Conservation (phyloP, 2,329 filamentous ascomycete species). For the Paraphoma sp. region DNA sequence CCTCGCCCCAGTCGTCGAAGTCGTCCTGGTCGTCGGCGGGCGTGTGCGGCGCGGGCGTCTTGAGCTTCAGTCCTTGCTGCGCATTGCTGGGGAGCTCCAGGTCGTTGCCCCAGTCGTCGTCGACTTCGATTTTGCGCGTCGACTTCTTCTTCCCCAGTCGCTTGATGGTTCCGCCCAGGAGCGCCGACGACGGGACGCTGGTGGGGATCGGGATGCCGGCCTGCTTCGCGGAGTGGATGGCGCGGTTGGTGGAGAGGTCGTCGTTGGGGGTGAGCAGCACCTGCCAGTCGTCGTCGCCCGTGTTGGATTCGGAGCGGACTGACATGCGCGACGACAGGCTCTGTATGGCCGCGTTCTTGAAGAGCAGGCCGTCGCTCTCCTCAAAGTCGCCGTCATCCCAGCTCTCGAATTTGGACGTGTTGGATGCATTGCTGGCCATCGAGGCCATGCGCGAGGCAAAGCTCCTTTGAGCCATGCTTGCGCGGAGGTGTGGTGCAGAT, state of each 20-base stretch:
- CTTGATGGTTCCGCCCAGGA: constrained; percentile 93
- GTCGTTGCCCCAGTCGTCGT: constrained; percentile 60
- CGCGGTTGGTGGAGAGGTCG: constrained; percentile 80
- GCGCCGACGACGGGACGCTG: constrained; percentile 85
- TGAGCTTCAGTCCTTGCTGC: constrained; percentile 49
- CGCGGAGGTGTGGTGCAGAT: constrained; percentile 22
- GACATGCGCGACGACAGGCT: constrained; percentile 83
- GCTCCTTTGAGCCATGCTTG: constrained; percentile 43
- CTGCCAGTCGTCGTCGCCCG: constrained; percentile 85
- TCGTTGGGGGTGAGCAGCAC: constrained; percentile 85
- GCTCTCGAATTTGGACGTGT: constrained; percentile 67
- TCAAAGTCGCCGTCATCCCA: constrained; percentile 63
- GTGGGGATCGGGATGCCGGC: constrained; percentile 90
- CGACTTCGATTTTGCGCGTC: constrained; percentile 51
- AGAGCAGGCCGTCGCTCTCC: constrained; percentile 68
- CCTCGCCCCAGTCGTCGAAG: constrained; percentile 90
- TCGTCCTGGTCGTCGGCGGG: constrained; percentile 72
- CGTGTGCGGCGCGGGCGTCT: constrained; percentile 53
- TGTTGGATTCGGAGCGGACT: constrained; percentile 78
- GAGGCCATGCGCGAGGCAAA: constrained; percentile 49
- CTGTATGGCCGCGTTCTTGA: constrained; percentile 73
- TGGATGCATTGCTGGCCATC: constrained; percentile 61
- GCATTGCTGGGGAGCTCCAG: constrained; percentile 52
- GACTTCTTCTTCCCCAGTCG: constrained; percentile 70
- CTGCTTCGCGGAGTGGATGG: constrained; percentile 78